These are phyloP conservation scores for Salicornia ramosissima DNA, from an alignment of 148 eudicot genomes.

Conservation along the genomic window DNA sequence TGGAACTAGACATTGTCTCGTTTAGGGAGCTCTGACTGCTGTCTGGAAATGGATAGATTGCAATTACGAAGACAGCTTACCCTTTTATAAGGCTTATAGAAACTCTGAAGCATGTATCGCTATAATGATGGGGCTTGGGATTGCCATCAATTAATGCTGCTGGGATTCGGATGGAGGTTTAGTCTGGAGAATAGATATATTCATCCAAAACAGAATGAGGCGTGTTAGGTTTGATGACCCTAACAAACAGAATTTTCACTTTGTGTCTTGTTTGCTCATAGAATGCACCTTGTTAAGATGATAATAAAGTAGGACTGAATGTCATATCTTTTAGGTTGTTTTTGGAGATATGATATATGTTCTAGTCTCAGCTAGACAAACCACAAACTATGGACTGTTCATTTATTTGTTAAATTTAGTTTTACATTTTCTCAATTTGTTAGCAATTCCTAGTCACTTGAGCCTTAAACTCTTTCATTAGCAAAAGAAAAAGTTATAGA, in stretches of 20 bases:
- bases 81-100: too few species aligned
- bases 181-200: background rate
- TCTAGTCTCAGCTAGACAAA: background rate
- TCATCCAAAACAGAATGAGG: background rate
- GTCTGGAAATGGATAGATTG: background rate
- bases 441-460: background rate
- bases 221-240: background rate
- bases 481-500: background rate
- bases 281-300: background rate
- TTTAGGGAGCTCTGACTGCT: background rate
- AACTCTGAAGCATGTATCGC: background rate
- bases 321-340: background rate
- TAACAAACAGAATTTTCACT: background rate
- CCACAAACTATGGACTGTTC: background rate
- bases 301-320: background rate
- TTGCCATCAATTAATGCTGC: background rate
- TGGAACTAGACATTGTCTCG: background rate
- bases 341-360: background rate
- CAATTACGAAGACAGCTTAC: background rate
- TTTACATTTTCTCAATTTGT: background rate
- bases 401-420: background rate
- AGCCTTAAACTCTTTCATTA: background rate
- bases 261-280: background rate
- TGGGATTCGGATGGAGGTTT: background rate
- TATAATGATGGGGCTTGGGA: background rate